Evolutionary conservation across 352 stramenopile genomes (phyloP).

Genomic region (Globisporangium rhizosaccharum): DNA sequence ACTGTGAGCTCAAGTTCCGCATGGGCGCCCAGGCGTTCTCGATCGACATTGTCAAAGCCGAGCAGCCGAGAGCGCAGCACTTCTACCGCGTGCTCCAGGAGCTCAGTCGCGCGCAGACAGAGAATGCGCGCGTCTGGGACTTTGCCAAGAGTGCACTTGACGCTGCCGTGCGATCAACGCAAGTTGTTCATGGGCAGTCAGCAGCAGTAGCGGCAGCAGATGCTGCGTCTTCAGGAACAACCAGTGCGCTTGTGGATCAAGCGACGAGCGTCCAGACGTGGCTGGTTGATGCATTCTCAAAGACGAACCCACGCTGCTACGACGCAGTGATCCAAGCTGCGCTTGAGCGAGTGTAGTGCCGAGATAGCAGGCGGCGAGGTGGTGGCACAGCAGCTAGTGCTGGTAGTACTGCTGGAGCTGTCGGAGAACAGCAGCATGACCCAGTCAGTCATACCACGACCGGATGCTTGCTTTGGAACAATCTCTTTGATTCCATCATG

Average conservation of each 20-base stretch:
- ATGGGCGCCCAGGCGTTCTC: slow-evolving; percentile 32
- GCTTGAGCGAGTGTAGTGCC: not conserved
- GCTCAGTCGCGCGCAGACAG: slow-evolving; percentile 31
- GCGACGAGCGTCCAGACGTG: slow-evolving; percentile 5
- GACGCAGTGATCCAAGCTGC: not conserved
- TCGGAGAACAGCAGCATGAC: too few species aligned
- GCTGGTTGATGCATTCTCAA: slow-evolving; percentile 2
- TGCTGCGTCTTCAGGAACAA: not conserved
- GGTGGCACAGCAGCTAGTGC: too few species aligned
- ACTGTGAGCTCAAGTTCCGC: slow-evolving; percentile 40
- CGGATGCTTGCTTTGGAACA: too few species aligned
- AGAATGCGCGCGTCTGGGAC: slow-evolving; percentile 5
- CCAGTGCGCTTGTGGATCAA: slow-evolving; percentile 1
- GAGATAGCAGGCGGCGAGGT: not conserved
- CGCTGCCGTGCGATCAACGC: slow-evolving; percentile 1
- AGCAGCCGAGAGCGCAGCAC: slow-evolving; percentile 21
- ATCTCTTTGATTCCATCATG: not conserved
- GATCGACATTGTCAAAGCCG: slow-evolving; percentile 42
- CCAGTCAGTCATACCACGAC: too few species aligned
- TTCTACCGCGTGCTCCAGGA: slow-evolving; percentile 60
- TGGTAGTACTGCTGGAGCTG: too few species aligned
- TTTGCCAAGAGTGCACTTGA: slow-evolving; percentile 3
- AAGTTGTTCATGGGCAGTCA: not conserved
- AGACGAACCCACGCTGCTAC: slow-evolving; percentile 5
- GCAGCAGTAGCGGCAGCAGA: too few species aligned